Base-by-base conservation (phyloP, 306 rosid genomes). In the Pterocarpus santalinus region DNA sequence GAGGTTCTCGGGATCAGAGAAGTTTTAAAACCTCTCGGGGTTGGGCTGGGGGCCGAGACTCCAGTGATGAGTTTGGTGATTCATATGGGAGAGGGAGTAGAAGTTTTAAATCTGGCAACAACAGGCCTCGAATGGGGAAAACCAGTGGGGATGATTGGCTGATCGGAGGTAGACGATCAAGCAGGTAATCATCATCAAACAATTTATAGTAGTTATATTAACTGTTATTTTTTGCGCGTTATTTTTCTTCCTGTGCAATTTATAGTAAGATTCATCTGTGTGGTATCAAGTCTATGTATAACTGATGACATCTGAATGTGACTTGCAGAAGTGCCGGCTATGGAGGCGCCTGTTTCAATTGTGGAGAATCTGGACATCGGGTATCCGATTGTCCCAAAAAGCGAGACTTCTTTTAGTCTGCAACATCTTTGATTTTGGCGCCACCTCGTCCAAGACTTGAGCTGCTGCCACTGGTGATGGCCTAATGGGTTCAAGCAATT, bases 341-440 rank as follows among this genome's bases (percentile, higher is more conserved):
- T 73, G 95, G 94, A 80, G 98, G 98, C 53, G 76, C 94, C 64
- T 94, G 97, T 80, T 94, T 92, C 73, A 90, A 83, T 71, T 94
- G 97, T 72, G 98, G 97, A 61, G 82, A 72, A 80, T 70, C 88
- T 4, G 98, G 98, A 75, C 97, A 94, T 84, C 84, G 90, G 72
- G 95, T 97, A 47, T 84, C 91, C 8, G 94, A 90, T 9, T 94
- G 98, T 84, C 92, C 97, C 14, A 53, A 47, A 75, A 84, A 89
- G 67, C 61, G 46, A 80, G 86, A 63, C 56, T 85, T 77, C 30
- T 56, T 68, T 69, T 51, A 56, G 70, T 73, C 28, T 34, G 28
- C 65, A 6, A 32, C 57, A 13, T 73, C 17, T 16, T 68, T 5
- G 9, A 34, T 70, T 73, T 38, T 60, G 68, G 55, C 55, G 28